Percentiles rank a stretch among this genome's conserved stretches.
phyloP scores from a whole-genome alignment of 2,329 filamentous ascomycete genomes.

The Talaromyces sp. region DNA sequence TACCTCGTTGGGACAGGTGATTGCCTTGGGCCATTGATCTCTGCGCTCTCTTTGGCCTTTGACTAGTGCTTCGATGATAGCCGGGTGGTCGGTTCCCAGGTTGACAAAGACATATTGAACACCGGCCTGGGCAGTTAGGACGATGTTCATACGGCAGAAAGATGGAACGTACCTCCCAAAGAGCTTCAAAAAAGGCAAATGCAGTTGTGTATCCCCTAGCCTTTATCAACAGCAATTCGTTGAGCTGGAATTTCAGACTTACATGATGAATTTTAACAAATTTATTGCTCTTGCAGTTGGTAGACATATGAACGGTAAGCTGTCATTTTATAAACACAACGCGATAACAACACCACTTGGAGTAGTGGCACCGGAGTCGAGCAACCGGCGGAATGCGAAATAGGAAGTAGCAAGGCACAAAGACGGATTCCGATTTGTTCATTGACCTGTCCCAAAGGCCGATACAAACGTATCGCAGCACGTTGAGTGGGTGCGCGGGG shows the following conservation, averaged over 20 bases:
- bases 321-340: neutral
- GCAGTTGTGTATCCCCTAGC: slow-evolving; percentile 62
- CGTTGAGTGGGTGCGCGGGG: neutral
- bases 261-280: neutral
- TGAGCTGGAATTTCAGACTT: no score
- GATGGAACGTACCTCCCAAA: slow-evolving; percentile 63
- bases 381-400: neutral
- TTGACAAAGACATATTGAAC: slow-evolving; percentile 54
- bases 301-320: neutral
- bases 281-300: neutral
- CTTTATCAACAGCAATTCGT: neutral
- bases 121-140: slow-evolving; percentile 38
- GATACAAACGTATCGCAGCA: neutral
- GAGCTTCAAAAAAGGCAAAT: slow-evolving; percentile 76
- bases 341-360: no score
- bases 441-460: neutral
- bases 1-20: slow-evolving; percentile 78
- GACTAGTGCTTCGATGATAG: slow-evolving; percentile 76
- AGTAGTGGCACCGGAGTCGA: neutral
- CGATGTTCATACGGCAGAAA: neutral
- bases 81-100: slow-evolving; percentile 61
- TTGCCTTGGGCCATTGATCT: slow-evolving; percentile 65
- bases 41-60: slow-evolving; percentile 67
- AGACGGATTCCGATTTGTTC: neutral
- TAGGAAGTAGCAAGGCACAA: neutral